phyloP scores from a whole-genome alignment of 2,329 filamentous ascomycete species.

The Curvularia lunata region DNA sequence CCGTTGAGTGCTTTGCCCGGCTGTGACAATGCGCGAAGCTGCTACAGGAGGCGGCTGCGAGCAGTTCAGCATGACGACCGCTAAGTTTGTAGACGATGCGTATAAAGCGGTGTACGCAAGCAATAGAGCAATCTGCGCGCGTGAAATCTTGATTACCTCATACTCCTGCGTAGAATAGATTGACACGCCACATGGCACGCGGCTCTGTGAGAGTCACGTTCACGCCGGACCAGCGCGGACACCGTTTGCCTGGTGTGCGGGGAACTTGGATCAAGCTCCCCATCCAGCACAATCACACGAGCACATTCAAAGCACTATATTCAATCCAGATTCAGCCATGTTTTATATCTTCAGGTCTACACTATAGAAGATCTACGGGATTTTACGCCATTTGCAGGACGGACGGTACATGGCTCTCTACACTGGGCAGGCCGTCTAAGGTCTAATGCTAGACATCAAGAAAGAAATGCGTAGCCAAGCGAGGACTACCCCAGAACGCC shows the following conservation, averaged over 20 bases:
- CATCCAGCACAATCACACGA: slow-evolving; percentile 1
- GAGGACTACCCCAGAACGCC: slow-evolving; percentile 30
- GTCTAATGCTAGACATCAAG: slow-evolving; percentile 24
- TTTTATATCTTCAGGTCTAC: slow-evolving; percentile 8
- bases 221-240: slow-evolving; percentile 10
- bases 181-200: background rate
- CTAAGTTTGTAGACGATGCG: background rate
- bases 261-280: slow-evolving; percentile 4
- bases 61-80: background rate
- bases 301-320: background rate
- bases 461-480: slow-evolving; percentile 19
- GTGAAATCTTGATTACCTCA: background rate
- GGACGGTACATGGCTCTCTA: slow-evolving; percentile 20
- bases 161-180: background rate
- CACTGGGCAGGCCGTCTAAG: slow-evolving; percentile 16
- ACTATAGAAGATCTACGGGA: slow-evolving; percentile 20
- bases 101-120: background rate
- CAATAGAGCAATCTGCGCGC: background rate
- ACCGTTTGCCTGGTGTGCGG: slow-evolving; percentile 9
- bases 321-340: slow-evolving; percentile 3
- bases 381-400: slow-evolving; percentile 10
- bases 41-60: background rate
- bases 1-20: too few species aligned
- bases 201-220: slow-evolving; percentile 11
- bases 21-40: background rate